Percentiles rank a stretch among this genome's conserved stretches.
These are phyloP conservation scores for Citrus sinensis DNA, from an alignment of 345 rosid genomes.

Conservation along the genomic window DNA sequence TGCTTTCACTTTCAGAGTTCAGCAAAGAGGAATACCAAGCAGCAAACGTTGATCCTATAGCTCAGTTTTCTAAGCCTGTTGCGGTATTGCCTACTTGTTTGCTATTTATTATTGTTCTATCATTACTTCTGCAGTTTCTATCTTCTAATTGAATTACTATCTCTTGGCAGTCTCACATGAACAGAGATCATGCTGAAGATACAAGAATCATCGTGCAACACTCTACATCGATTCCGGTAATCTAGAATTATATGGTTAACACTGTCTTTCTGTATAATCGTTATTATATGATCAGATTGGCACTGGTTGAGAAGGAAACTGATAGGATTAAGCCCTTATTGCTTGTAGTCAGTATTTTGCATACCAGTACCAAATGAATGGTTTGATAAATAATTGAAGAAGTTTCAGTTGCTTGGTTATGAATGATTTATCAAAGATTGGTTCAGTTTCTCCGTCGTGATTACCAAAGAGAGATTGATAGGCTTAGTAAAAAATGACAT, in stretches of 20 bases:
- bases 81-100: constrained; percentile 46
- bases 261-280: not conserved
- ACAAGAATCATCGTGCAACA: constrained; percentile 75
- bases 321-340: not conserved
- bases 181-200: constrained; percentile 89
- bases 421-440: not conserved
- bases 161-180: constrained; percentile 76
- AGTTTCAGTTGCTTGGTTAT: not conserved
- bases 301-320: constrained; percentile 6
- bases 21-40: constrained; percentile 60
- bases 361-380: not conserved
- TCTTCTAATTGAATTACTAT: not conserved
- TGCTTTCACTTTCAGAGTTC: constrained; percentile 50
- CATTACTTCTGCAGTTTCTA: not conserved
- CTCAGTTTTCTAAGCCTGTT: constrained; percentile 83
- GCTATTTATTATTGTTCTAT: not conserved
- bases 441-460: not conserved
- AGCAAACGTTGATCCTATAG: constrained; percentile 81
- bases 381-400: not conserved
- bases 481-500: constrained; percentile 7
- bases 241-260: constrained; percentile 3
- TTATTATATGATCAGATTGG: not conserved
- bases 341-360: not conserved
- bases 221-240: constrained; percentile 73
- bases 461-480: not conserved